Percentiles rank a stretch among this genome's conserved stretches.
These are phyloP conservation scores for Lyophyllum shimeji DNA, from an alignment of 768 basidiomycete species.

Conservation along the genomic window DNA sequence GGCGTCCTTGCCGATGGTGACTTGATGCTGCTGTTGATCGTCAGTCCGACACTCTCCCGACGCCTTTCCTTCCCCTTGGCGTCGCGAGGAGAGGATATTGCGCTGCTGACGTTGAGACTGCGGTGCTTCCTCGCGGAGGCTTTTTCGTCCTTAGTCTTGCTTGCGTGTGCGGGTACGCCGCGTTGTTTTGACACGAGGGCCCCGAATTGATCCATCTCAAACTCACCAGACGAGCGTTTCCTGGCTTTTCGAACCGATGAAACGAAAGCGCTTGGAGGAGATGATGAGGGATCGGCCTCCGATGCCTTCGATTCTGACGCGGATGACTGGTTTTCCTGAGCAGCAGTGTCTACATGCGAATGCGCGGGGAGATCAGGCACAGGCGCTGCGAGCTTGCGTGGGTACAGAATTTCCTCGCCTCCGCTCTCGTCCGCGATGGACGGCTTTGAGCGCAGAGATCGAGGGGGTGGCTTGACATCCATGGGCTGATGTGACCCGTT, in stretches of 20 bases:
- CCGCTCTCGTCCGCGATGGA: constrained; percentile 84
- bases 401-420: constrained; percentile 88
- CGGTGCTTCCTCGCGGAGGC: constrained; percentile 62
- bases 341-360: constrained; percentile 25
- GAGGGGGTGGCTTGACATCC: constrained; percentile 43
- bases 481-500: constrained; percentile 31
- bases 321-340: constrained; percentile 22
- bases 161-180: constrained; percentile 24
- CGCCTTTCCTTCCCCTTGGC: constrained; percentile 52
- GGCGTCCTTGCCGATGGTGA: constrained; percentile 30
- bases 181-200: constrained; percentile 57
- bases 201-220: constrained; percentile 75
- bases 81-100: constrained; percentile 36
- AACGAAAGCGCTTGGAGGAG: constrained; percentile 68
- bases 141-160: constrained; percentile 52
- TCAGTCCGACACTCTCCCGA: constrained; percentile 50
- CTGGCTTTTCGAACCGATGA: constrained; percentile 54
- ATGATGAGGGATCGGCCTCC: constrained; percentile 32
- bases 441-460: constrained; percentile 54
- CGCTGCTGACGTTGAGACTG: constrained; percentile 60
- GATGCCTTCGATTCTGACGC: constrained; percentile 30
- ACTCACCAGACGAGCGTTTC: constrained; percentile 81
- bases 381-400: constrained; percentile 49
- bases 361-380: constrained; percentile 29
- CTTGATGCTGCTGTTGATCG: constrained; percentile 39